Conservation (phyloP, 2,329 filamentous ascomycete species). For the Daldinia sp. region DNA sequence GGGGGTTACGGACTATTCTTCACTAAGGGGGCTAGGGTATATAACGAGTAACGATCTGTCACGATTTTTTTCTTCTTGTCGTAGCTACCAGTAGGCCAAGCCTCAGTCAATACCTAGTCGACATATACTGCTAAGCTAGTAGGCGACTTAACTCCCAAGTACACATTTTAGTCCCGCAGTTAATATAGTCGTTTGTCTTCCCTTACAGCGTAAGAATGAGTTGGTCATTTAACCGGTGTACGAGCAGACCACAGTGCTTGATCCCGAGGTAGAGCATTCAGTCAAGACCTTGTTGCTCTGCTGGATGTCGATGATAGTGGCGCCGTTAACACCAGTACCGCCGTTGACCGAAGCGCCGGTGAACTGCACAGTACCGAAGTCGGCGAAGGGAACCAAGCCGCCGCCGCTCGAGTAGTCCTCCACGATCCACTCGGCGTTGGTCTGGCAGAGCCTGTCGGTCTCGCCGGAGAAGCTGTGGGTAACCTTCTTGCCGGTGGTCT, state of each 20-base stretch:
- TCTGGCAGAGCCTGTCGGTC: slow-evolving; percentile 60
- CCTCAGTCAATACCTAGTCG: background rate
- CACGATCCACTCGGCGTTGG: slow-evolving; percentile 74
- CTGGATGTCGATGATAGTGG: slow-evolving; percentile 60
- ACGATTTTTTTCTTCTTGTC: background rate
- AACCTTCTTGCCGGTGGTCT: slow-evolving; percentile 63
- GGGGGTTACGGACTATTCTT: background rate
- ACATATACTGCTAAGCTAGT: background rate
- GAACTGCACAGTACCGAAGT: slow-evolving; percentile 62
- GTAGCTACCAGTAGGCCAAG: background rate
- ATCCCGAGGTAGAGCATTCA: slow-evolving; percentile 46
- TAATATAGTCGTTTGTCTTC: background rate
- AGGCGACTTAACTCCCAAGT: background rate
- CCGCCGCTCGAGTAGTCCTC: slow-evolving; percentile 63
- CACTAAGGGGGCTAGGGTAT: background rate
- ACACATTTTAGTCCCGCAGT: background rate
- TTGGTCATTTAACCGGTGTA: slow-evolving; percentile 38
- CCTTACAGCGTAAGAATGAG: background rate
- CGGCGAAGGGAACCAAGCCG: slow-evolving; percentile 58
- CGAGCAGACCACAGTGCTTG: slow-evolving; percentile 47
- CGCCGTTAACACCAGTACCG: slow-evolving; percentile 55
- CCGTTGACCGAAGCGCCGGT: slow-evolving; percentile 54
- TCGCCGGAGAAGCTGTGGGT: slow-evolving; percentile 63
- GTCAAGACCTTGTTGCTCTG: slow-evolving; percentile 57
- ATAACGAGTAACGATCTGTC: background rate